Base-by-base conservation (phyloP, 345 rosid species). In the Eucalyptus pumila region DNA sequence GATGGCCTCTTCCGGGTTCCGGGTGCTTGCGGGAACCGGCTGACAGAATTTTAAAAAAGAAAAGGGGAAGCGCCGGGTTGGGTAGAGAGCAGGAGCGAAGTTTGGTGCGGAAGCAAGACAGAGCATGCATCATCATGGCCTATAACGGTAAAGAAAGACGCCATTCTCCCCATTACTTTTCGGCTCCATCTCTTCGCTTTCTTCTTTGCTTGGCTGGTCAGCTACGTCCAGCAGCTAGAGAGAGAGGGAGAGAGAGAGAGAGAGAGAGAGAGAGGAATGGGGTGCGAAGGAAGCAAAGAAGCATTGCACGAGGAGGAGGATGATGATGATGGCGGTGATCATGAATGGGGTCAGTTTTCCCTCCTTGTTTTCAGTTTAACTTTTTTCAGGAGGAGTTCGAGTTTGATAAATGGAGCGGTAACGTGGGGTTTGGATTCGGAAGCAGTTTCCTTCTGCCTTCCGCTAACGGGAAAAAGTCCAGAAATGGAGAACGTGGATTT, bases 201-300 rank as follows among this genome's bases (percentile, higher is more conserved):
- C 88, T 69, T 69, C 88, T 86, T 85, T 89, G 86, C 88, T 89
- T 89, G 88, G 85, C 30, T 14, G 37, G 86, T 86, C 87, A 49
- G 90, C 49, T 44, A 89, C 23, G 15, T 11, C 85, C 76, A 11
- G 87, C 76, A 44, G 87, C 87, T 52, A 50, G 34, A 12, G 67
- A 81, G 14, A 56, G 40, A 32, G 89, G 72, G 86, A 23, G 34
- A 16, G 14, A 69, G 85, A 69, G 34, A 56, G 14, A 69, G 52
- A 37, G 19, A 15, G 58, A 27, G 51, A 49, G 51, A 12, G 14
- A 13, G 50, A 4, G 14, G 40, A 80, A 88, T 88, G 87, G 88
- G 86, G 83, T 89, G 90, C 30, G 47, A 42, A 52, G 54, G 52
- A 89, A 89, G 90, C 90, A 89, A 89, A 62, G 90, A 89, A 89